Conservation (phyloP, 768 basidiomycete genomes). For the Boletus vermiculosoides region DNA sequence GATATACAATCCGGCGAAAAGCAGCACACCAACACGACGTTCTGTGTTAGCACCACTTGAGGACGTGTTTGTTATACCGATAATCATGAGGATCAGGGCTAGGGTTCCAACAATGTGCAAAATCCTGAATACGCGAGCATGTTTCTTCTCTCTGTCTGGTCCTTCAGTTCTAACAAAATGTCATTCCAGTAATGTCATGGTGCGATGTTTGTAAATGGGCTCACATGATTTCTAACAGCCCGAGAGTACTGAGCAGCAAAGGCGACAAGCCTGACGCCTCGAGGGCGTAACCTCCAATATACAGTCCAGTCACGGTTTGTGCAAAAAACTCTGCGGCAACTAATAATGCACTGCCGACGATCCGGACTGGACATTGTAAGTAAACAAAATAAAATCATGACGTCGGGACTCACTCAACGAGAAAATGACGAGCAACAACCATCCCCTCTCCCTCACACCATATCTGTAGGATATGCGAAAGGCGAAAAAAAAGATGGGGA, state of each 20-base stretch:
- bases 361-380: constrained; percentile 43
- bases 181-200: constrained; percentile 3
- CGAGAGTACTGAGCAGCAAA: constrained; percentile 37
- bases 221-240: constrained; percentile 37
- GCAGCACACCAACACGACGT: constrained; percentile 34
- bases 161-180: constrained; percentile 28
- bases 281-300: constrained; percentile 50
- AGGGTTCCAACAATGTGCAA: constrained; percentile 27
- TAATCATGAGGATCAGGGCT: constrained; percentile 34
- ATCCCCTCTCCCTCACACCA: constrained; percentile 60
- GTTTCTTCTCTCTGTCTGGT: constrained; percentile 19
- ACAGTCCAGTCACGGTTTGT: constrained; percentile 43
- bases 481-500: constrained; percentile 51
- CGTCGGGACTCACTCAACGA: constrained; percentile 45
- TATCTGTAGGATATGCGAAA: constrained; percentile 49
- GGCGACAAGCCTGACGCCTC: constrained; percentile 42
- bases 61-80: constrained; percentile 29
- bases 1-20: constrained; percentile 39
- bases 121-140: constrained; percentile 22
- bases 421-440: constrained; percentile 66
- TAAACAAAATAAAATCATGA: not conserved
- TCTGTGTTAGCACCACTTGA: constrained; percentile 22
- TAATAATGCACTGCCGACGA: constrained; percentile 55
- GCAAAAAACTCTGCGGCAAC: constrained; percentile 50
- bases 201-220: constrained; percentile 9